Conservation (phyloP, 148 eudicot species). For the Fagopyrum tataricum region DNA sequence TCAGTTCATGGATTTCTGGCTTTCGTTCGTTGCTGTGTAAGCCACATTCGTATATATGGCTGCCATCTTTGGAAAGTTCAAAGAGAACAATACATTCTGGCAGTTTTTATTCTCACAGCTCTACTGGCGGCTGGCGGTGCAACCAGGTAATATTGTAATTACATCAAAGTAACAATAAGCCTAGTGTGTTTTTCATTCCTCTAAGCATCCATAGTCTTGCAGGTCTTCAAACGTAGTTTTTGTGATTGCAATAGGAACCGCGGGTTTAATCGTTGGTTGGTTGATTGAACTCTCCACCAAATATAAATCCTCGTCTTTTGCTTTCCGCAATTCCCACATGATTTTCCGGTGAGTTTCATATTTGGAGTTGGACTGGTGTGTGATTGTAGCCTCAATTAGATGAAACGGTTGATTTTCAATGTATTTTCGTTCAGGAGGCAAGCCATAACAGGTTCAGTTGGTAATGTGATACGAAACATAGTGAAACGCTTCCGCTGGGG, state of each 20-base stretch:
- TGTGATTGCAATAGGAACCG: constrained; percentile 59
- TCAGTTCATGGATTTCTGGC: constrained; percentile 98
- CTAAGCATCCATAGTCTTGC: constrained; percentile 15
- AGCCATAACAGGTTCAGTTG: constrained; percentile 33
- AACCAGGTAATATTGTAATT: constrained; percentile 46
- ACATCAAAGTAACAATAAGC: background rate
- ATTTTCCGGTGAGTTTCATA: background rate
- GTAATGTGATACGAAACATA: constrained; percentile 31
- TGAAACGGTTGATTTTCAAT: too few species aligned
- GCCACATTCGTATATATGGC: constrained; percentile 80
- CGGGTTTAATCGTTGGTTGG: constrained; percentile 67
- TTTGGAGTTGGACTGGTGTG: too few species aligned
- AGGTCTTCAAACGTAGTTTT: constrained; percentile 63
- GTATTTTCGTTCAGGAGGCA: constrained; percentile 43
- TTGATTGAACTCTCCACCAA: constrained; percentile 58
- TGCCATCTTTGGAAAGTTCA: constrained; percentile 53
- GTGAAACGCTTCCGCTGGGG: constrained; percentile 66
- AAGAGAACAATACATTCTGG: constrained; percentile 78
- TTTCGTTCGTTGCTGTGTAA: constrained; percentile 90
- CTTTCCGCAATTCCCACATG: background rate
- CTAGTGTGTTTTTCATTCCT: background rate
- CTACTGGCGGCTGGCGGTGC: constrained; percentile 72
- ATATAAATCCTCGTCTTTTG: constrained; percentile 22
- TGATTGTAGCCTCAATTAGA: too few species aligned
- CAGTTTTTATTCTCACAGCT: constrained; percentile 71